Evolutionary conservation across 257 asterid genomes (phyloP).

Genomic region (Hygrophila difformis): DNA sequence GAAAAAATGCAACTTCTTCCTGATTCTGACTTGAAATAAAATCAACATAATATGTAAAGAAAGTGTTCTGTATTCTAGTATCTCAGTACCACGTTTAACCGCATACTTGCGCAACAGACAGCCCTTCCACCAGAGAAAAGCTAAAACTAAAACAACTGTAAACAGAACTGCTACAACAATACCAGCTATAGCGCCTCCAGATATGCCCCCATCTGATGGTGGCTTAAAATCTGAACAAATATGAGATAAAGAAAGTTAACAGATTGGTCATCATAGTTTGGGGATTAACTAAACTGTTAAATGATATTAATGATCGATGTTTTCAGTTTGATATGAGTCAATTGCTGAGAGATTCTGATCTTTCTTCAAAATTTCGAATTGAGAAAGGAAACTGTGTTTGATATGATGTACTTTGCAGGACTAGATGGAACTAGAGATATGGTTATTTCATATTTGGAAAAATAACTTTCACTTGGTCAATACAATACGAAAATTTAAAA

Average conservation of each 20-base stretch:
- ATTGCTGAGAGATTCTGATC: too few species aligned
- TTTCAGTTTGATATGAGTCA: too few species aligned
- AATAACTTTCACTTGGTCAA: too few species aligned
- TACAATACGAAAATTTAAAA: not conserved
- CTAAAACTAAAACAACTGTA: not conserved
- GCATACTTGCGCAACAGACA: not conserved
- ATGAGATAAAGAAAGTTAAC: not conserved
- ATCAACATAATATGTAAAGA: too few species aligned
- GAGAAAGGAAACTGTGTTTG: too few species aligned
- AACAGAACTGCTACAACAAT: not conserved
- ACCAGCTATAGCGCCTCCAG: constrained; percentile 1
- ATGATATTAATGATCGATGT: too few species aligned
- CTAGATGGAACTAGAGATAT: too few species aligned
- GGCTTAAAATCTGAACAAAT: constrained; percentile 8
- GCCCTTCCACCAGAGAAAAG: not conserved
- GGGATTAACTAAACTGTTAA: not conserved
- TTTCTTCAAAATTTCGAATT: too few species aligned
- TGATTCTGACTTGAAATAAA: not conserved
- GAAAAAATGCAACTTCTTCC: not conserved
- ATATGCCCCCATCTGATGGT: not conserved
- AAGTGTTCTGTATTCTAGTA: too few species aligned
- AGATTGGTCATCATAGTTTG: not conserved
- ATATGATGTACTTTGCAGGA: too few species aligned
- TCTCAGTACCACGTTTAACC: too few species aligned
- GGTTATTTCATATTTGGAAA: too few species aligned